Conservation (phyloP, 495 filamentous ascomycete genomes). For the Daldinia childiae region DNA sequence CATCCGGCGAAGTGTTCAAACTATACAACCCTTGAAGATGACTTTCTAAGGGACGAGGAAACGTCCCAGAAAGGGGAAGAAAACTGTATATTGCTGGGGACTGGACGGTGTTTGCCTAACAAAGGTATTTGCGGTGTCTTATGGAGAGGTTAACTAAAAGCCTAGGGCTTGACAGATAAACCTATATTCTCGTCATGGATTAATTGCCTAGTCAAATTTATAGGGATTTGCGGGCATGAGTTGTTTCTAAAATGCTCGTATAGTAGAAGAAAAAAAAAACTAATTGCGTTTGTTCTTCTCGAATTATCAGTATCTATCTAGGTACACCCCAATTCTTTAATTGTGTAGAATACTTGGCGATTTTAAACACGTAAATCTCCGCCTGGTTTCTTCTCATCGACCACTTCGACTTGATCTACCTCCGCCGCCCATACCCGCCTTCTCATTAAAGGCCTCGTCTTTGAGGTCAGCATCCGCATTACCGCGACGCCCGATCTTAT, state of each 20-base stretch:
- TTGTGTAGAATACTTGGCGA: background rate
- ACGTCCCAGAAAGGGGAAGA: background rate
- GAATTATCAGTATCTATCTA: background rate
- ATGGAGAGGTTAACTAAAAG: background rate
- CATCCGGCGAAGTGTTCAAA: slow-evolving; percentile 68
- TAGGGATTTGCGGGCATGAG: background rate
- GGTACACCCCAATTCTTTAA: background rate
- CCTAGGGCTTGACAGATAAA: background rate
- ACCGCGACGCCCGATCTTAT: slow-evolving; percentile 68
- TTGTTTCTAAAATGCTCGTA: background rate
- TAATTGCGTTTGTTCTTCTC: background rate
- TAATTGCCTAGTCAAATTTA: background rate
- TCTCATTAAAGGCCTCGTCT: slow-evolving; percentile 51
- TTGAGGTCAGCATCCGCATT: slow-evolving; percentile 63
- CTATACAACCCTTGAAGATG: slow-evolving; percentile 38
- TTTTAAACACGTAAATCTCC: background rate
- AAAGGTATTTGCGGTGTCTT: background rate
- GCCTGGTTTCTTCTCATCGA: slow-evolving; percentile 16
- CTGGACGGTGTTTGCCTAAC: background rate
- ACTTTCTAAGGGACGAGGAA: background rate
- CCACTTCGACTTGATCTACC: slow-evolving; percentile 35
- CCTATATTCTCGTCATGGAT: background rate
- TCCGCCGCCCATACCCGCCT: slow-evolving; percentile 21
- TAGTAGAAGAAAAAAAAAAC: background rate
- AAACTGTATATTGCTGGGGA: background rate